Base-by-base conservation (phyloP, 1,139 yeast species). In the Scheffersomyces segobiensis region DNA sequence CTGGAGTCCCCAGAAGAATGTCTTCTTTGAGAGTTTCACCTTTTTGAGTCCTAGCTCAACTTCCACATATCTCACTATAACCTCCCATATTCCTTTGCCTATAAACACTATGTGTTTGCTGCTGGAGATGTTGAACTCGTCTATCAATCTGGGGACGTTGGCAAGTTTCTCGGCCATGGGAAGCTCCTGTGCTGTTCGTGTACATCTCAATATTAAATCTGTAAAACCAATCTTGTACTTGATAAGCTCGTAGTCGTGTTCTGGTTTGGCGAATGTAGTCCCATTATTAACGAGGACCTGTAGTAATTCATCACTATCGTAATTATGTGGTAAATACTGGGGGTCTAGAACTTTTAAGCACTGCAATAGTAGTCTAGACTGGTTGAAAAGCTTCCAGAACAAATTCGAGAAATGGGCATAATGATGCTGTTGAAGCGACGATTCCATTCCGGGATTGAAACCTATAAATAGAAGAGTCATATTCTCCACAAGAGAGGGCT, bases 21-120 rank as follows among this genome's bases (percentile, higher is more conserved):
- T 70, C 3, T 55, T 61, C 46, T 67, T 70, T 21, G 70, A 71
- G 46, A 74, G 60, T 49, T 69, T 71, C 54, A 66, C 56, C 48
- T 61, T 62, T 57, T 73, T 76, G 10, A 61, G 60, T 3, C 60
- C 64, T 14, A 60, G 52, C 50, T 57, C 57, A 12, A 52, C 50
- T 21, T 58, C 55, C 50, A 64, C 52, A 51, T 56, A 67, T 57
- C 62, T 63, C 57, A 83, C 78, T 1, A 89, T 72, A 2, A 81
- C 72, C 59, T 88, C 92, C 92, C 93, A 89, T n/a, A 89, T 87
- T 0, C 93, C 93, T 63, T 88, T 88, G 0, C 96, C 96, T 3
- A 89, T 83, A 46, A 89, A 72, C 46, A 88, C 87, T 0, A 88
- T 74, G 52, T 77, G 75, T 48, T 71, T 64, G 0, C 89, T 85